Evolutionary conservation across 768 basidiomycete species (phyloP).

Genomic region (Neoboletus brunneissimus): DNA sequence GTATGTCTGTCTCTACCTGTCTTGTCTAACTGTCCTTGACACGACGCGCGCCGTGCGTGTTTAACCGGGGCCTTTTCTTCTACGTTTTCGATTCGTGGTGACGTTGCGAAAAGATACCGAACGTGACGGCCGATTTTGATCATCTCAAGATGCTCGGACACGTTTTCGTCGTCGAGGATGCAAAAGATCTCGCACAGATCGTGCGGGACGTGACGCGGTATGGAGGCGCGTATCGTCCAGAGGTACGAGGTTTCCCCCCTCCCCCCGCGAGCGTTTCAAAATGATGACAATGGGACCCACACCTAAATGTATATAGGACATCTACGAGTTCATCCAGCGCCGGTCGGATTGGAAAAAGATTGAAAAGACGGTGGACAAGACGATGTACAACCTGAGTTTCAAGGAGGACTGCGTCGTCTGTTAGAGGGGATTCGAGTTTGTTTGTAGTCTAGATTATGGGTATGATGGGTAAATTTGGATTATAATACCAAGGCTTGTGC

Average conservation of each 20-base stretch:
- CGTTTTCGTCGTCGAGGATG: conserved; percentile 93
- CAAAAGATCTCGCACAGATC: conserved; percentile 94
- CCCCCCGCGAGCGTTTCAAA: background rate
- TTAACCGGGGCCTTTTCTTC: background rate
- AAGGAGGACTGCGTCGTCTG: conserved; percentile 81
- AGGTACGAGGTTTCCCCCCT: conserved; percentile 48
- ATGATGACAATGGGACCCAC: too few species aligned
- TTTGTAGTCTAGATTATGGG: too few species aligned
- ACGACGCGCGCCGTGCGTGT: background rate
- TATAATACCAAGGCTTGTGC: background rate
- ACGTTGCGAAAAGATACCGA: conserved; percentile 49
- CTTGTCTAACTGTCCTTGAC: too few species aligned
- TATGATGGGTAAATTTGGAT: too few species aligned
- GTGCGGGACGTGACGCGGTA: conserved; percentile 94
- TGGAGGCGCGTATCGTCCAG: conserved; percentile 91
- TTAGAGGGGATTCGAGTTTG: background rate
- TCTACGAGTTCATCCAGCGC: conserved; percentile 95
- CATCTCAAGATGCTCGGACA: conserved; percentile 97
- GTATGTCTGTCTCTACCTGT: conserved; percentile 44
- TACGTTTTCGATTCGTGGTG: background rate
- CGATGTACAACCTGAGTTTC: conserved; percentile 91
- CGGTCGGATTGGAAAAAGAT: conserved; percentile 99
- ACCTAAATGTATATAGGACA: conserved; percentile 41
- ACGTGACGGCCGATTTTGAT: conserved; percentile 86
- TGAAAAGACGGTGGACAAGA: conserved; percentile 92